Conservation (phyloP, 108 stramenopile species). For the Conticribra guillardii region DNA sequence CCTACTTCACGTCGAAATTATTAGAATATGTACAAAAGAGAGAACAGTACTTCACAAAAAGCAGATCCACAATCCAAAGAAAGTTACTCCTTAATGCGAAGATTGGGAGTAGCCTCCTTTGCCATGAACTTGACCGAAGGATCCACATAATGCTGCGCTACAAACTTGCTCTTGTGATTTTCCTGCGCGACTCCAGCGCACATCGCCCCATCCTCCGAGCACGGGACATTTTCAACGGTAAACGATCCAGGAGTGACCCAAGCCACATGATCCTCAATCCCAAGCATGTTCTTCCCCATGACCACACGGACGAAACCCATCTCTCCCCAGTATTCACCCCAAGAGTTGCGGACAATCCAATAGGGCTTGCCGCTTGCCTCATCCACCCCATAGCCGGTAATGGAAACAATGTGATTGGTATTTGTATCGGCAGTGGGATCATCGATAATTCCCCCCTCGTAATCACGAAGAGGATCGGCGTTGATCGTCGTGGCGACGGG, state of each 20-base stretch:
- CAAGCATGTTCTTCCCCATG: slow-evolving; percentile 81
- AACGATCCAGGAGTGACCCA: slow-evolving; percentile 78
- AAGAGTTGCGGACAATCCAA: slow-evolving; percentile 93
- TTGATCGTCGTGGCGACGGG: slow-evolving; percentile 89
- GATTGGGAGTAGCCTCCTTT: background rate
- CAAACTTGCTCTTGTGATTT: slow-evolving; percentile 13
- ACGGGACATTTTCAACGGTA: slow-evolving; percentile 21
- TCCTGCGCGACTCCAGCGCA: slow-evolving; percentile 45
- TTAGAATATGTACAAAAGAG: too few species aligned
- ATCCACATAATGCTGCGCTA: slow-evolving; percentile 34
- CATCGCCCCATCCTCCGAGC: slow-evolving; percentile 50
- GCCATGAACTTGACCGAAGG: slow-evolving; percentile 22
- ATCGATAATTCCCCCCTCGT: slow-evolving; percentile 79
- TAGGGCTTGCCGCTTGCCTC: slow-evolving; percentile 61
- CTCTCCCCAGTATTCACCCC: slow-evolving; percentile 57
- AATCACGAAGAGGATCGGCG: slow-evolving; percentile 71
- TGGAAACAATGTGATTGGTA: slow-evolving; percentile 90
- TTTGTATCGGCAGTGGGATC: slow-evolving; percentile 57
- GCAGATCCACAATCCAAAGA: background rate
- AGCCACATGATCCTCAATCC: slow-evolving; percentile 76
- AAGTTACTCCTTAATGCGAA: background rate
- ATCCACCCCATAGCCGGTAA: slow-evolving; percentile 92
- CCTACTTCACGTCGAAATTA: too few species aligned
- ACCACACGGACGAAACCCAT: slow-evolving; percentile 74
- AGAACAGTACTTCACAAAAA: too few species aligned